Percentiles rank a stretch among this genome's conserved stretches.
Evolutionary conservation across 2,329 filamentous ascomycete species (phyloP).

Genomic region (Claviceps monticola): DNA sequence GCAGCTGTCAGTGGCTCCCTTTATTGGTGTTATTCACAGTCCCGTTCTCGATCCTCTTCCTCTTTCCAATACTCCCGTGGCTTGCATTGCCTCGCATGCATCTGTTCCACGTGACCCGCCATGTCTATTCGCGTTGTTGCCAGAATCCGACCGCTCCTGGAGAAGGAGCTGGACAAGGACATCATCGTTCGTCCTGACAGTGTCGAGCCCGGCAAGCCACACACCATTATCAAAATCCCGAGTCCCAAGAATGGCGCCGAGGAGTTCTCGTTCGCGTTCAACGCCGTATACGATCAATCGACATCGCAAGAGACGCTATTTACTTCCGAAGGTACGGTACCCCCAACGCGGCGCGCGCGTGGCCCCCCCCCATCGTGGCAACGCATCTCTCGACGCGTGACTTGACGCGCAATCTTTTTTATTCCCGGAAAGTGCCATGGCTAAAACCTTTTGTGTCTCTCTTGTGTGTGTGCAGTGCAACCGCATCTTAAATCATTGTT

Average conservation of each 20-base stretch:
- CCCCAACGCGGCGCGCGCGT: neutral
- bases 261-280: constrained; percentile 89
- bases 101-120: constrained; percentile 8
- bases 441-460: constrained; percentile 10
- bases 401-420: neutral
- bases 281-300: constrained; percentile 72
- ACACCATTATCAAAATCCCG: constrained; percentile 69
- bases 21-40: neutral
- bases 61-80: neutral
- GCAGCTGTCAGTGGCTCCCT: neutral
- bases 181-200: constrained; percentile 62
- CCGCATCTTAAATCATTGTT: constrained; percentile 88
- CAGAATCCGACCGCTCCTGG: constrained; percentile 75
- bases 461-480: constrained; percentile 43
- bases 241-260: constrained; percentile 87
- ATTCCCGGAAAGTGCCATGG: constrained; percentile 1
- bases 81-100: constrained; percentile 6
- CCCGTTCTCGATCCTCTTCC: neutral
- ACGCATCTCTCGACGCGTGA: neutral
- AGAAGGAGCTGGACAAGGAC: constrained; percentile 75
- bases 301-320: constrained; percentile 80
- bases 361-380: neutral
- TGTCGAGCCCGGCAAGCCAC: constrained; percentile 45
- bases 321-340: constrained; percentile 62
- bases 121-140: constrained; percentile 77